Percentiles rank a stretch among this genome's conserved stretches.
These are phyloP conservation scores for Suhomyces tanzawaensis DNA, from an alignment of 805 yeast species.

Conservation along the genomic window DNA sequence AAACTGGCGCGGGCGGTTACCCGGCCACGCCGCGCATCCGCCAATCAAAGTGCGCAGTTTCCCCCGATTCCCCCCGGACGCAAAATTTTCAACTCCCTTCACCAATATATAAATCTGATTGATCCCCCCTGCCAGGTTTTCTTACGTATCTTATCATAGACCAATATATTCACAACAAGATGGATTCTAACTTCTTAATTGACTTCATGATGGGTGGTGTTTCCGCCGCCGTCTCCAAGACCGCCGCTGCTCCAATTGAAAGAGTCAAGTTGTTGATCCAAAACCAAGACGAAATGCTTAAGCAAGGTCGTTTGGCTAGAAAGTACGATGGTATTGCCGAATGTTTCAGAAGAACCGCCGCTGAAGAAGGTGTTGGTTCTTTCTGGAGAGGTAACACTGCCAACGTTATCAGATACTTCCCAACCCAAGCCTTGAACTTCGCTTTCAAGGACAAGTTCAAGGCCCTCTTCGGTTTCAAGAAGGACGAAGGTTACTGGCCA, in stretches of 20 bases:
- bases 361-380: constrained; percentile 86
- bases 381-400: constrained; percentile 99
- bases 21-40: constrained; percentile 1
- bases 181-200: constrained; percentile 33
- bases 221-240: constrained; percentile 97
- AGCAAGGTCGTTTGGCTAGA: constrained; percentile 90
- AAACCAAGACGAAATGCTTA: constrained; percentile 97
- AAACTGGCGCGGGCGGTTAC: constrained; percentile 2
- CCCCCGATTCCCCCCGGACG: constrained; percentile 13
- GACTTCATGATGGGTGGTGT: constrained; percentile 96
- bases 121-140: constrained; percentile 2
- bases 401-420: constrained; percentile 98
- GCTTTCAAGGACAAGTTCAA: constrained; percentile 98
- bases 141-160: constrained; percentile 5
- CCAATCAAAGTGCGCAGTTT: constrained; percentile 7
- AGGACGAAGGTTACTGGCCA: constrained; percentile 86
- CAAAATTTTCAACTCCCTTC: constrained; percentile 6
- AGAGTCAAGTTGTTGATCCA: constrained; percentile 95
- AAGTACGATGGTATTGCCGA: constrained; percentile 88
- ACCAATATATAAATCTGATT: constrained; percentile 7
- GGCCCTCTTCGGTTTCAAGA: constrained; percentile 94
- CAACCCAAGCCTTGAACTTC: constrained; percentile 97
- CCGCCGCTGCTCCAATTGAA: constrained; percentile 97
- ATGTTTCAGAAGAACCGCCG: constrained; percentile 92
- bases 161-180: constrained; percentile 9